A percentile compares a stretch with the other conserved stretches of the same genome.
Conservation (phyloP, 2,329 filamentous ascomycete species). For the Stagonosporopsis vannaccii region DNA sequence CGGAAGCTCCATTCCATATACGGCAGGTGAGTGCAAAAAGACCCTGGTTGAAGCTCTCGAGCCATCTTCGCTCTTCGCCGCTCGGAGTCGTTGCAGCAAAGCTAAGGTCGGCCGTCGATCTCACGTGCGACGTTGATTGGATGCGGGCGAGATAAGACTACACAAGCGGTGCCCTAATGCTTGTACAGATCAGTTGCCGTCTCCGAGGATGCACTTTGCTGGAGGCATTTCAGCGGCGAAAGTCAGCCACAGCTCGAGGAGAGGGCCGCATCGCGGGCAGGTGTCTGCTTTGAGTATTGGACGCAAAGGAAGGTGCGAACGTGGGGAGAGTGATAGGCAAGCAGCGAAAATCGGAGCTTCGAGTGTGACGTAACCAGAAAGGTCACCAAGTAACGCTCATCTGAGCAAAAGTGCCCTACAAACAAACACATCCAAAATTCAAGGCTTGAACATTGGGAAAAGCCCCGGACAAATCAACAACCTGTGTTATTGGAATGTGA, state of each 20-base stretch:
- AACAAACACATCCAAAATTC: neutral
- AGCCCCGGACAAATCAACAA: neutral
- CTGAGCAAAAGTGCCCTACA: neutral
- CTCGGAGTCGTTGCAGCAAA: slow-evolving; percentile 40
- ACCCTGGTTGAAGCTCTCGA: slow-evolving; percentile 13
- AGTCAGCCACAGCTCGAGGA: slow-evolving; percentile 12
- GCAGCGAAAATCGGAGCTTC: slow-evolving; percentile 1
- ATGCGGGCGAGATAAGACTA: slow-evolving; percentile 32
- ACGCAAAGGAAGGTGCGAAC: neutral
- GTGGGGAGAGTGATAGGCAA: slow-evolving; percentile 24
- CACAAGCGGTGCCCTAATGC: slow-evolving; percentile 25
- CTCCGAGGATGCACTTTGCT: slow-evolving; percentile 24
- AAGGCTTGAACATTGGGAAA: neutral
- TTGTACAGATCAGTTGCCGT: slow-evolving; percentile 23
- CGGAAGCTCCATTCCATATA: slow-evolving; percentile 40
- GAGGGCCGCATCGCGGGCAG: neutral
- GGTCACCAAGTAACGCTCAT: slow-evolving; percentile 1
- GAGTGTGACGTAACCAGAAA: neutral
- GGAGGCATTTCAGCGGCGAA: neutral
- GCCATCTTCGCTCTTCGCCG: slow-evolving; percentile 20
- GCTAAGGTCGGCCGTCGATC: slow-evolving; percentile 24
- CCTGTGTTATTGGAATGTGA: slow-evolving; percentile 2
- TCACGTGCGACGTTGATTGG: slow-evolving; percentile 46
- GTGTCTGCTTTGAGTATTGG: slow-evolving; percentile 6
- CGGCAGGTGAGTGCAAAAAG: slow-evolving; percentile 38